Conservation (phyloP, 2,329 filamentous ascomycete genomes). For the Monosporascus sp. region DNA sequence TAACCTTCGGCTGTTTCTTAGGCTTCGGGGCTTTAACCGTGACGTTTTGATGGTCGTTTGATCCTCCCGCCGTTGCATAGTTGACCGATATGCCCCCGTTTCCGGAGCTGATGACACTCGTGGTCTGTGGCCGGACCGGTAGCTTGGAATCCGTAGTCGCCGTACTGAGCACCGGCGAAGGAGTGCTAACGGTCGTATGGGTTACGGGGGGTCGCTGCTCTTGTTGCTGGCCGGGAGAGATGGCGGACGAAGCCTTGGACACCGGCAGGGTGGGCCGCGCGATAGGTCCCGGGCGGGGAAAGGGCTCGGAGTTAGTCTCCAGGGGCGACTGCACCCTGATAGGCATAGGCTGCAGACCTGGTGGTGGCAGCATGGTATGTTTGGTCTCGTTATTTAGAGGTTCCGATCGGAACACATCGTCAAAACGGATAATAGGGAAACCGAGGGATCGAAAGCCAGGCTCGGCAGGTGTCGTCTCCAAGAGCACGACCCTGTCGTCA, state of each 20-base stretch:
- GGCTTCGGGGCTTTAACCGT: slow-evolving; percentile 26
- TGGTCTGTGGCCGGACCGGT: slow-evolving; percentile 3
- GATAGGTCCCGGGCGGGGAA: slow-evolving; percentile 16
- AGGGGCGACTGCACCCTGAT: slow-evolving; percentile 16
- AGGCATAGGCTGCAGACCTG: slow-evolving; percentile 5
- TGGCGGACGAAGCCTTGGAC: slow-evolving; percentile 8
- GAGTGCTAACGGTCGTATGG: slow-evolving; percentile 5
- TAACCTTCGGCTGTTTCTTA: slow-evolving; percentile 26
- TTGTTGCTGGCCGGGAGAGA: slow-evolving; percentile 10
- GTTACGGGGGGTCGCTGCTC: slow-evolving; percentile 8
- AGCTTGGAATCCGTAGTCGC: slow-evolving; percentile 7
- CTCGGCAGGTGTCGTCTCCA: slow-evolving; percentile 29
- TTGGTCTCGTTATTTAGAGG: slow-evolving; percentile 27
- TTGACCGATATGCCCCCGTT: slow-evolving; percentile 31
- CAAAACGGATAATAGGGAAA: slow-evolving; percentile 27
- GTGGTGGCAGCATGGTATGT: slow-evolving; percentile 7
- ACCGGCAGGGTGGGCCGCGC: slow-evolving; percentile 16
- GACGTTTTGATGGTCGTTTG: slow-evolving; percentile 26
- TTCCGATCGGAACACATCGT: slow-evolving; percentile 26
- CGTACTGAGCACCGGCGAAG: slow-evolving; percentile 9
- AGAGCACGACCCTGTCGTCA: slow-evolving; percentile 22
- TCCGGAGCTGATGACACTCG: slow-evolving; percentile 26
- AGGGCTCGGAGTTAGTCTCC: slow-evolving; percentile 1
- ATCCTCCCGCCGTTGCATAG: slow-evolving; percentile 28
- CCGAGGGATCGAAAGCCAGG: slow-evolving; percentile 25